Base-by-base conservation (phyloP, 2,329 filamentous ascomycete species). In the Stachybotrys elegans region DNA sequence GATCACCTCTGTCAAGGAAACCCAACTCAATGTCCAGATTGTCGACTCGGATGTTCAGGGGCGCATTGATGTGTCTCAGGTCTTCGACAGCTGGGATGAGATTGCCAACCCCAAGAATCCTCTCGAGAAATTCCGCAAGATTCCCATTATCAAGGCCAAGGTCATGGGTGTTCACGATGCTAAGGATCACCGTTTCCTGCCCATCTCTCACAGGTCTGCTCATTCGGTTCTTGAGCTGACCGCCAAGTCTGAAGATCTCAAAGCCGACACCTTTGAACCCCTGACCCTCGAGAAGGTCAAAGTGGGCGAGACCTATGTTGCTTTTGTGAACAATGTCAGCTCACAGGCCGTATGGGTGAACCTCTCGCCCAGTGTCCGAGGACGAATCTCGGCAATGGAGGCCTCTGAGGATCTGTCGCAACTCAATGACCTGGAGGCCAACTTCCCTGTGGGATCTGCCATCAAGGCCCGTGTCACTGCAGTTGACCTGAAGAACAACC, bases 361-460 rank as follows among this genome's bases (percentile, higher is more conserved):
- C 58, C 68, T 98, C 19, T 89, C 91, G 2, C 90, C 93, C 6
- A 88, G 85, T 42, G 83, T 98, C 14, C 84, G 91, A 47, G 93
- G 93, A 44, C 82, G 90, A 41, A 80, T 98, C 44, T 81, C 82
- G 43, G 78, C 86, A 49, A 81, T 93, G 62, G 91, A 97, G 58
- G 80, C 93, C 8, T 90, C 89, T 0, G 88, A 95, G 56, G 90
- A 97, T 61, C 70, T 95, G 38, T 86, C 89, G 7, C 75, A 87
- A 43, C 71, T 95, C 27, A 79, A 84, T 23, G 80, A 95, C 55
- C 69, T 96, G 4, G 76, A 82, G 39, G 76, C 79, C 50, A 87
- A 88, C 64, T 97, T 95, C 64, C 92, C 93, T 1, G 65, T 95
- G 31, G 93, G 93, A n/a, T 93, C 86, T 37, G 93, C 90, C 5